phyloP scores from a whole-genome alignment of 148 eudicot species.

The Camellia sinensis region DNA sequence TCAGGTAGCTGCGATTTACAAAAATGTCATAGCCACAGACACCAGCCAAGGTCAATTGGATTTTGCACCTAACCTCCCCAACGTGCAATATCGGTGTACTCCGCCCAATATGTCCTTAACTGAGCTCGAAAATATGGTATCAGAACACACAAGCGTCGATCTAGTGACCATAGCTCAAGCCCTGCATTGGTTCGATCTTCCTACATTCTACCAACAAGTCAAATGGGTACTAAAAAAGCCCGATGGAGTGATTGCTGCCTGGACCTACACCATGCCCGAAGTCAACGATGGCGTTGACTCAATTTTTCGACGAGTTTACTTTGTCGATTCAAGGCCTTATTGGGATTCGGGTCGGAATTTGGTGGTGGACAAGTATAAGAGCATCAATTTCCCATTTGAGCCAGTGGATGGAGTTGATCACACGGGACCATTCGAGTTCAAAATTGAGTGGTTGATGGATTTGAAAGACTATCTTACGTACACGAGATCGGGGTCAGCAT shows the following conservation, averaged over 20 bases:
- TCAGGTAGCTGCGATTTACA: slow-evolving; percentile 55
- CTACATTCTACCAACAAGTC: slow-evolving; percentile 50
- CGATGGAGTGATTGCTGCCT: slow-evolving; percentile 70
- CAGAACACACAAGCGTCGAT: slow-evolving; percentile 42
- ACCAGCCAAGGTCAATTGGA: slow-evolving; percentile 65
- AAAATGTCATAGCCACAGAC: slow-evolving; percentile 70
- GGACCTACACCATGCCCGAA: slow-evolving; percentile 68
- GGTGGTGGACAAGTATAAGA: slow-evolving; percentile 44
- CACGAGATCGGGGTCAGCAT: slow-evolving; percentile 64
- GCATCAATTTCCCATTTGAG: slow-evolving; percentile 65
- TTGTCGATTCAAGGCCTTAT: slow-evolving; percentile 25
- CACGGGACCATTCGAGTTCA: slow-evolving; percentile 75
- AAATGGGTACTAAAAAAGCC: slow-evolving; percentile 62
- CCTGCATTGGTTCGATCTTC: slow-evolving; percentile 76
- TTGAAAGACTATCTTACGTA: slow-evolving; percentile 50
- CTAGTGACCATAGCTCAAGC: slow-evolving; percentile 74
- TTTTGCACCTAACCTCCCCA: slow-evolving; percentile 54
- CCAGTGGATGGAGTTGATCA: slow-evolving; percentile 53
- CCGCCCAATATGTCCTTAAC: slow-evolving; percentile 38
- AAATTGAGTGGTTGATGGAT: slow-evolving; percentile 43
- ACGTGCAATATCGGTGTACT: slow-evolving; percentile 51
- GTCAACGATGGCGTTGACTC: slow-evolving; percentile 38
- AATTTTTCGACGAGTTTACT: slow-evolving; percentile 38
- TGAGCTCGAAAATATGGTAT: slow-evolving; percentile 28
- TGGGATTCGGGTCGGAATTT: slow-evolving; percentile 41